These are phyloP conservation scores for Parmelia sp. DNA, from an alignment of 495 filamentous ascomycete species.

Conservation along the genomic window DNA sequence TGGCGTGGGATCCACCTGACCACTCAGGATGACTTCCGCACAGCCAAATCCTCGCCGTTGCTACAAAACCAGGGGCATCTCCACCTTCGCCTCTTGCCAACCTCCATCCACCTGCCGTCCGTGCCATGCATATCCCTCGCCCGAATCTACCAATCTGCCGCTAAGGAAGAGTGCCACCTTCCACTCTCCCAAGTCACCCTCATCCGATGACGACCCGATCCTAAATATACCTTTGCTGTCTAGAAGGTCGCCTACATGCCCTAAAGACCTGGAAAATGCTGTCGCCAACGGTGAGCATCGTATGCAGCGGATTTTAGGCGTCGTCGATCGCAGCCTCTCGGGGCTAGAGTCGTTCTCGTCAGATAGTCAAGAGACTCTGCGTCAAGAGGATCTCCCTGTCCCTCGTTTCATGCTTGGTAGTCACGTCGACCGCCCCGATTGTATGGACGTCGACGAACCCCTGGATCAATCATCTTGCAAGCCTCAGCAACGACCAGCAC, in stretches of 20 bases:
- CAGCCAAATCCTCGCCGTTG: constrained; percentile 26
- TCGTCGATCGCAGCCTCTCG: constrained; percentile 38
- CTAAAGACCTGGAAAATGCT: constrained; percentile 37
- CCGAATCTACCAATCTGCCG: constrained; percentile 23
- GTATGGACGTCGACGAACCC: constrained; percentile 27
- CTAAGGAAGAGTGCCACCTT: constrained; percentile 50
- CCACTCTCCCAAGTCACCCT: constrained; percentile 40
- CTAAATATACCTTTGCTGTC: constrained; percentile 42
- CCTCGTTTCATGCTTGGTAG: constrained; percentile 26
- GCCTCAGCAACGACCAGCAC: constrained; percentile 15
- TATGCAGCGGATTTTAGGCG: constrained; percentile 41
- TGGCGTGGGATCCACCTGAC: constrained; percentile 22
- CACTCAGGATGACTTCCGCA: constrained; percentile 27
- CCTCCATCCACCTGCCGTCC: constrained; percentile 19
- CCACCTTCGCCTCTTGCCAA: constrained; percentile 18
- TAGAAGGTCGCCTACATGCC: constrained; percentile 45
- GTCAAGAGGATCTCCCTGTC: constrained; percentile 33
- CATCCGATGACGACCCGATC: constrained; percentile 40
- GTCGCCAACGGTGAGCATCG: constrained; percentile 44
- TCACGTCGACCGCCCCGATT: constrained; percentile 16
- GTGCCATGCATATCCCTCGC: background rate
- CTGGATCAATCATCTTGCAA: constrained; percentile 22
- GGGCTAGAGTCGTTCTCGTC: constrained; percentile 29
- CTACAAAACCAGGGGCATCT: constrained; percentile 25
- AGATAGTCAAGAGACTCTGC: constrained; percentile 27